Conservation (phyloP, 2,329 filamentous ascomycete genomes). For the Paecilomyces fulvus region DNA sequence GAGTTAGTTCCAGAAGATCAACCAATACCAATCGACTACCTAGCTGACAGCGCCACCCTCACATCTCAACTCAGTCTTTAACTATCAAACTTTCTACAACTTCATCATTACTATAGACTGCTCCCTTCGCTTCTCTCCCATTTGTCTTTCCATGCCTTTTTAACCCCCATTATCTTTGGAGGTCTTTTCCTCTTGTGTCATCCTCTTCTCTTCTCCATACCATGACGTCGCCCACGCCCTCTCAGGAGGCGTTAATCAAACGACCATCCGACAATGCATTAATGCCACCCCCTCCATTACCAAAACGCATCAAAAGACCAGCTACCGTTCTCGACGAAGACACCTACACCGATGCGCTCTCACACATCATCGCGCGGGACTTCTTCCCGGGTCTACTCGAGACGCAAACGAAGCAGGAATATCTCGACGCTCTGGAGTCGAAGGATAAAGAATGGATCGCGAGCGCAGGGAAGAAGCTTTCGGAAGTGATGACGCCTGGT, state of each 20-base stretch:
- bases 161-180: conserved; percentile 4
- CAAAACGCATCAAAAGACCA: conserved; percentile 87
- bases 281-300: conserved; percentile 78
- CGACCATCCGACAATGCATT: conserved; percentile 44
- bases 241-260: conserved; percentile 26
- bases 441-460: conserved; percentile 79
- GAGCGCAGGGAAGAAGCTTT: conserved; percentile 63
- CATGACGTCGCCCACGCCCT: conserved; percentile 19
- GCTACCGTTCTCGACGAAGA: conserved; percentile 87
- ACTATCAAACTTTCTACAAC: too few species aligned
- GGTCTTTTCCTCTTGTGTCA: conserved; percentile 4
- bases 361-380: conserved; percentile 90
- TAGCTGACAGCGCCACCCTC: background rate
- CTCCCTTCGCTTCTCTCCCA: background rate
- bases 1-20: too few species aligned
- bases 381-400: conserved; percentile 92
- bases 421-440: conserved; percentile 82
- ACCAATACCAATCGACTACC: background rate
- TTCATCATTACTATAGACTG: background rate
- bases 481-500: conserved; percentile 74
- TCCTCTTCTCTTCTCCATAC: conserved; percentile 2
- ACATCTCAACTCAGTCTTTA: background rate
- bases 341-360: conserved; percentile 79
- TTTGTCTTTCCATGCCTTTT: conserved; percentile 1
- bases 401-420: conserved; percentile 80